Conservation (phyloP, 768 basidiomycete genomes). For the Russula ochroleuca region DNA sequence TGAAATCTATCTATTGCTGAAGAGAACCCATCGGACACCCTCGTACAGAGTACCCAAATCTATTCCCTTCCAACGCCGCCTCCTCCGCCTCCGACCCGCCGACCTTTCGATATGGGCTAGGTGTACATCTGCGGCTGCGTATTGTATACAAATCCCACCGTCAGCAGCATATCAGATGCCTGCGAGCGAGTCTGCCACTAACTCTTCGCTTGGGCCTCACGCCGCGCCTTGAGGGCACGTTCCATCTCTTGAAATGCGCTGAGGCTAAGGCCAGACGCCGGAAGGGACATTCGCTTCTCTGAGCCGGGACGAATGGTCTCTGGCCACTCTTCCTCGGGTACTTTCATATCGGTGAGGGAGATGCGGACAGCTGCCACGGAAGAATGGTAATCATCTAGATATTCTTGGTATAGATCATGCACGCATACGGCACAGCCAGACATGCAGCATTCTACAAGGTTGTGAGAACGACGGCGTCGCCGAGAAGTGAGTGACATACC, state of each 20-base stretch:
- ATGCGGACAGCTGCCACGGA: constrained; percentile 48
- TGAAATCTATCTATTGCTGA: constrained; percentile 39
- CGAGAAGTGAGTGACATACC: constrained; percentile 42
- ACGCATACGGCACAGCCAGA: constrained; percentile 91
- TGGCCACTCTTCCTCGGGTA: constrained; percentile 69
- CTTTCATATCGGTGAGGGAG: constrained; percentile 43
- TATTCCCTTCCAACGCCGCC: constrained; percentile 7
- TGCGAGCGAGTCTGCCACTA: constrained; percentile 12
- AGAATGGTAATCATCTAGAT: constrained; percentile 56
- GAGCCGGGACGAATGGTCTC: constrained; percentile 37
- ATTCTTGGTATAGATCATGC: constrained; percentile 81
- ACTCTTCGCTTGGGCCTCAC: constrained; percentile 27
- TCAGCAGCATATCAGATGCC: constrained; percentile 22
- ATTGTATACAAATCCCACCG: neutral
- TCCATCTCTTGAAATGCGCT: constrained; percentile 75
- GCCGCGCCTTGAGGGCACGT: constrained; percentile 48
- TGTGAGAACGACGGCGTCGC: neutral
- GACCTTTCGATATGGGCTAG: neutral
- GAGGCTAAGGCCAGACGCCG: constrained; percentile 36
- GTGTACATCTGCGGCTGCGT: constrained; percentile 1
- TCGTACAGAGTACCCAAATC: constrained; percentile 37
- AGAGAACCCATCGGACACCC: constrained; percentile 48
- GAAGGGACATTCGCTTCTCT: constrained; percentile 29
- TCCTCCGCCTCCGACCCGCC: neutral
- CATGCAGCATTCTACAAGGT: constrained; percentile 83